Evolutionary conservation across 2,329 filamentous ascomycete species (phyloP).

Genomic region (Aspergillus oerlinghausenensis): DNA sequence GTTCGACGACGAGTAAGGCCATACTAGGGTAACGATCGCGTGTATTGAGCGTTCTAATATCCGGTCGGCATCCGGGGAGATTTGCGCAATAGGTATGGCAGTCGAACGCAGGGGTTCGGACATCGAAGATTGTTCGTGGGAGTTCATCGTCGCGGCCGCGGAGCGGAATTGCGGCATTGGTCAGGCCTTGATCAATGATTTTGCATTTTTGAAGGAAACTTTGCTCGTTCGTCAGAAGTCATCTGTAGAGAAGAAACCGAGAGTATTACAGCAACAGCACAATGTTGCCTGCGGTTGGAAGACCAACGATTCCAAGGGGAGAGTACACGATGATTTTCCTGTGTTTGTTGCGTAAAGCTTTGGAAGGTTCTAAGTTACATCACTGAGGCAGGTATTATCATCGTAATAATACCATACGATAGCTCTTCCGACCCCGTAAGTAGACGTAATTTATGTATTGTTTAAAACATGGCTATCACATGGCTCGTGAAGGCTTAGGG

Average conservation of each 20-base stretch:
- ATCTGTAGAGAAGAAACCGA: neutral
- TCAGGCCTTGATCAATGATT: constrained; percentile 7
- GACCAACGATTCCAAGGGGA: neutral
- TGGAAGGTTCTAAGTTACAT: neutral
- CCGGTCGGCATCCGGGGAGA: constrained; percentile 33
- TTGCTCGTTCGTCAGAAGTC: neutral
- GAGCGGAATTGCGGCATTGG: constrained; percentile 9
- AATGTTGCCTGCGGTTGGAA: neutral
- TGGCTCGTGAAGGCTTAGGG: neutral
- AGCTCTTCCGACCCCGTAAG: neutral
- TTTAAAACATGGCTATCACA: neutral
- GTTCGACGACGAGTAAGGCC: constrained; percentile 81
- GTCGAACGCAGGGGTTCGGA: constrained; percentile 21
- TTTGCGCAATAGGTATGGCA: constrained; percentile 37
- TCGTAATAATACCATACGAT: neutral
- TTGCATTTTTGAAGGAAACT: constrained; percentile 2
- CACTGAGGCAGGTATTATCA: neutral
- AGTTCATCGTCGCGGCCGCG: constrained; percentile 26
- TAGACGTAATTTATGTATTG: constrained; percentile 1
- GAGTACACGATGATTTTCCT: neutral
- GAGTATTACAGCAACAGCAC: neutral
- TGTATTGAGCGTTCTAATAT: constrained; percentile 45
- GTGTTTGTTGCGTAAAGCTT: neutral
- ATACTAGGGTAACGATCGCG: constrained; percentile 77
- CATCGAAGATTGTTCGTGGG: constrained; percentile 18